Percentiles rank a stretch among this genome's conserved stretches.
Evolutionary conservation across 768 basidiomycete genomes (phyloP).

Genomic region (Pleurotus cornucopiae): DNA sequence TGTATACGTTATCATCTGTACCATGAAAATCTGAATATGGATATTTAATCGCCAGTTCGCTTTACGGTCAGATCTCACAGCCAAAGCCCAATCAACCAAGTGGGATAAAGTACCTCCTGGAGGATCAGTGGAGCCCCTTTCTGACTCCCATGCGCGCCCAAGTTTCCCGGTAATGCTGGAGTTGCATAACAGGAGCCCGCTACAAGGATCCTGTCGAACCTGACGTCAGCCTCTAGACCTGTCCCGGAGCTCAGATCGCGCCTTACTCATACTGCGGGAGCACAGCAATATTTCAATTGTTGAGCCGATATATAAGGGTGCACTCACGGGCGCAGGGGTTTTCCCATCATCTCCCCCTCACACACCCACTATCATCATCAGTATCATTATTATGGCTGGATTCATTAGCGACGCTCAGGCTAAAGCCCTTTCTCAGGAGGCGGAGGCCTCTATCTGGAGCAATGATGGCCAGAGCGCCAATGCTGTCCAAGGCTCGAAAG

Average conservation of each 20-base stretch:
- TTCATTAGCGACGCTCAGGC: constrained; percentile 6
- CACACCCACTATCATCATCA: neutral
- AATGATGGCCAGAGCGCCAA: constrained; percentile 10
- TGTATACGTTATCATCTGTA: neutral
- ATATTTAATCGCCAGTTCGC: neutral
- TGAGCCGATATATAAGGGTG: neutral
- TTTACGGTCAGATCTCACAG: neutral
- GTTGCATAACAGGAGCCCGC: no score
- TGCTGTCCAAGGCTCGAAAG: constrained; percentile 15
- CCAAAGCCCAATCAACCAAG: no score
- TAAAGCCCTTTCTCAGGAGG: neutral
- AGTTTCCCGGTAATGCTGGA: no score
- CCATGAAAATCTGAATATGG: constrained; percentile 4
- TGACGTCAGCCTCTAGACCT: no score
- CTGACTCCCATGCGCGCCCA: no score
- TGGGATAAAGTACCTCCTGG: no score
- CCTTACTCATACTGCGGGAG: no score
- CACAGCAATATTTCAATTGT: no score
- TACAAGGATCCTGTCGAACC: no score
- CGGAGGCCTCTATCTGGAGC: constrained; percentile 9
- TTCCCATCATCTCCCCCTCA: neutral
- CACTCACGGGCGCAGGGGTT: neutral
- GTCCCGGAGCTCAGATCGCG: no score
- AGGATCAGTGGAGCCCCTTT: no score
- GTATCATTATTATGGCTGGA: neutral